Evolutionary conservation across 352 stramenopile genomes (phyloP).

Genomic region (Blastocystis hominis): DNA sequence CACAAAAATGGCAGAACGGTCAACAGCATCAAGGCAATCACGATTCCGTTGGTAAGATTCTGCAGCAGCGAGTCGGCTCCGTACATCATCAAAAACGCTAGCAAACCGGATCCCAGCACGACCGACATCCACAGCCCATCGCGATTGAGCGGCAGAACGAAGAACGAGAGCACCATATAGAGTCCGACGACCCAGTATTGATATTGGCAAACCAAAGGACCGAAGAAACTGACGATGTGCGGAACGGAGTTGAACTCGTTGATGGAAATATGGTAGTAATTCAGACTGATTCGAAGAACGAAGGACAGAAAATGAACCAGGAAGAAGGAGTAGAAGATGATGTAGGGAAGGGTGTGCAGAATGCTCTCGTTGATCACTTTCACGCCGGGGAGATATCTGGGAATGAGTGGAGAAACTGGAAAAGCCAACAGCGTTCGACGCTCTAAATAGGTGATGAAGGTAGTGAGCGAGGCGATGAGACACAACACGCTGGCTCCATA

Average conservation of each 20-base stretch:
- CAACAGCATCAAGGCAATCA: not conserved
- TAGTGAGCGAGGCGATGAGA: not conserved
- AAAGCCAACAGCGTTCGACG: not conserved
- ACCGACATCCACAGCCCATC: constrained; percentile 12
- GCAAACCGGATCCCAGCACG: not conserved
- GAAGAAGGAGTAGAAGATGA: constrained; percentile 2
- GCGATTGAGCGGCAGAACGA: not conserved
- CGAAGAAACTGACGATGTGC: constrained; percentile 18
- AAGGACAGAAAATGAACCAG: not conserved
- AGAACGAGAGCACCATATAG: constrained; percentile 3
- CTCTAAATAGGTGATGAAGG: constrained; percentile 23
- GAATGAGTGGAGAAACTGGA: not conserved
- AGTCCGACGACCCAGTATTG: constrained; percentile 41
- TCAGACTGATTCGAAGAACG: not conserved
- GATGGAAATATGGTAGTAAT: constrained; percentile 52
- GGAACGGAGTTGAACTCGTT: not conserved
- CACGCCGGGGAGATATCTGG: constrained; percentile 17
- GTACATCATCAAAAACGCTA: not conserved
- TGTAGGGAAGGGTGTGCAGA: not conserved
- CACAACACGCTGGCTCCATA: not conserved
- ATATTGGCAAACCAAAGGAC: constrained; percentile 33
- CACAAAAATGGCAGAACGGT: constrained; percentile 33
- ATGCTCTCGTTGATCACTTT: constrained; percentile 2
- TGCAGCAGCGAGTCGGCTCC: not conserved
- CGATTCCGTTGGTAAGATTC: constrained; percentile 27